phyloP scores from a whole-genome alignment of 495 filamentous ascomycete species.

The Penicillium paradoxum region DNA sequence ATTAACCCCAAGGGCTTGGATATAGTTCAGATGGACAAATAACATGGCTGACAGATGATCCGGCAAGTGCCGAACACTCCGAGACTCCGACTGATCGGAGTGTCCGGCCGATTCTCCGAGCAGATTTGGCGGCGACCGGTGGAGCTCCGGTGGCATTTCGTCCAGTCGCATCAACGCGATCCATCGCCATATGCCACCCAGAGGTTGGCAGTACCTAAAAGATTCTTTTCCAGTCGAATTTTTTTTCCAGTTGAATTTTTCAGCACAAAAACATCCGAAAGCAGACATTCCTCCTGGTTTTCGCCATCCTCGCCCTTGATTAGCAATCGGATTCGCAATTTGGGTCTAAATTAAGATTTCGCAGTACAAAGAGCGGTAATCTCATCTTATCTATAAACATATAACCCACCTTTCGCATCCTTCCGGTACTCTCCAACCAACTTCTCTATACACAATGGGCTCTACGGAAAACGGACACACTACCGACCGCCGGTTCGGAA shows the following conservation, averaged over 20 bases:
- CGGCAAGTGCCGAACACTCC: constrained; percentile 8
- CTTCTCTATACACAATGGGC: constrained; percentile 19
- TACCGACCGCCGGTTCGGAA: constrained; percentile 68
- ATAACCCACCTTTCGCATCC: constrained; percentile 1
- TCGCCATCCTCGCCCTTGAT: constrained; percentile 6
- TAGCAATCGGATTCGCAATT: constrained; percentile 9
- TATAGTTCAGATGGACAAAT: too few species aligned
- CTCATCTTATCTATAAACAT: constrained; percentile 18
- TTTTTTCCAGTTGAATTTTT: background rate
- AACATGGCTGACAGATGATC: background rate
- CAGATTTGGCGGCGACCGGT: constrained; percentile 11
- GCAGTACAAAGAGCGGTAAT: constrained; percentile 17
- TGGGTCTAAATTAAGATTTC: background rate
- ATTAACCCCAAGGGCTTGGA: too few species aligned
- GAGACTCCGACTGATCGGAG: constrained; percentile 24
- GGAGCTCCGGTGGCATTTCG: constrained; percentile 9
- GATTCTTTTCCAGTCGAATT: background rate
- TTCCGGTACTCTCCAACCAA: constrained; percentile 7
- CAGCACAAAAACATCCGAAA: background rate
- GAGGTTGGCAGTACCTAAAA: constrained; percentile 1
- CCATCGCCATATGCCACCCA: constrained; percentile 10
- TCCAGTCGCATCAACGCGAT: constrained; percentile 17
- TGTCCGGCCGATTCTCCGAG: constrained; percentile 16
- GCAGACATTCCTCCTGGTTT: background rate
- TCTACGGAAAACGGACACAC: constrained; percentile 27